Base-by-base conservation (phyloP, 2,329 filamentous ascomycete species). In the Xylariaceae sp. region DNA sequence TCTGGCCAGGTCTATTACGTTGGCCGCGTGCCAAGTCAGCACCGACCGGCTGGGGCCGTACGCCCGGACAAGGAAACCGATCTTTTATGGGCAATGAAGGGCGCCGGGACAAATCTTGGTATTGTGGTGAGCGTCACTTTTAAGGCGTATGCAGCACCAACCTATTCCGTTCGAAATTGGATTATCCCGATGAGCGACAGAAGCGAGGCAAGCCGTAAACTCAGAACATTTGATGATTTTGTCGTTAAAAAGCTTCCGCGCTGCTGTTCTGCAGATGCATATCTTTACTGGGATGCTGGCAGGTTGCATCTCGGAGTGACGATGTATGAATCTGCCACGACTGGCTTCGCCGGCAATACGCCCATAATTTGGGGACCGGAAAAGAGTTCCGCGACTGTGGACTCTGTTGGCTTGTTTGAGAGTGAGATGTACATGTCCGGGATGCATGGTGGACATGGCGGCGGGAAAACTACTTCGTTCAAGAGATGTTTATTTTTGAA, bases 401-500 rank as follows among this genome's bases (percentile, higher is more conserved):
- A 86, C 55, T 60, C 72, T 40, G 60, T 81, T 7, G 75, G 69
- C 40, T 55, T 84, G 55, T 86, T 86, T 56, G 76, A 83, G 0
- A 70, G 73, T 0, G 81, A 85, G 50, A 80, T 85, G 76, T 83
- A 85, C 68, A 74, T 86, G 67, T 77, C 78, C 1, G 62, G 57
- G 9, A 80, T 86, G 77, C 80, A 86, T 49, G 77, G 78, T 29
- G 81, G 81, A 0, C 80, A 85, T 50, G 73, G 72, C 19, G 70
- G 76, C 27, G 75, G 77, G 61, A 85, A 84, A 70, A 85, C 80
- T 0, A 85, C 78, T 7, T 75, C 82, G 0, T 85, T 86, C 72
- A 85, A 86, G 70, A 75, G 83, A 61, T 86, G 83, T 64, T 42
- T 86, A 32, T 85, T 86, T 61, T 66, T 86, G 6, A 79, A 78